Evolutionary conservation across 177 flowering plant species (phyloP).

Genomic region (Vitis hybrid): DNA sequence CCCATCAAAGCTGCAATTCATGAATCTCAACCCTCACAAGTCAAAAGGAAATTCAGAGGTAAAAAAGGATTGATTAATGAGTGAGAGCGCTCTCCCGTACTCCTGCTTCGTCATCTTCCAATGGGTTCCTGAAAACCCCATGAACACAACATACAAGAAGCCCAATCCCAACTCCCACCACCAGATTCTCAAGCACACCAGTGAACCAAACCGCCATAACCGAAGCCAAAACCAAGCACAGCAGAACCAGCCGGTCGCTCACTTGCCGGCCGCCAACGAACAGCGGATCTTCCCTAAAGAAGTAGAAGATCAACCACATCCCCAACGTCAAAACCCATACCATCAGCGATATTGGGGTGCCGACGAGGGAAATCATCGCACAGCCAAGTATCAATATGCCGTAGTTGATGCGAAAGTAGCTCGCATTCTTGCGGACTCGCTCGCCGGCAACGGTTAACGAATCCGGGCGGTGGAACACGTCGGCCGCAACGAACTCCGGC

Average conservation of each 20-base stretch:
- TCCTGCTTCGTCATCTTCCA: slow-evolving; percentile 41
- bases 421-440: slow-evolving; percentile 30
- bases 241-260: slow-evolving; percentile 28
- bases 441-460: slow-evolving; percentile 23
- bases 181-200: slow-evolving; percentile 21
- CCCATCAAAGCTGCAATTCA: no score
- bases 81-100: slow-evolving; percentile 32
- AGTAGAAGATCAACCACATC: slow-evolving; percentile 37
- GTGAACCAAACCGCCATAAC: slow-evolving; percentile 21
- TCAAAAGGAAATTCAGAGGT: background rate
- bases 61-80: slow-evolving; percentile 7
- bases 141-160: slow-evolving; percentile 28
- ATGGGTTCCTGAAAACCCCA: slow-evolving; percentile 44
- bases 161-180: slow-evolving; percentile 27
- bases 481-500: slow-evolving; percentile 36
- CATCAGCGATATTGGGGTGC: slow-evolving; percentile 34
- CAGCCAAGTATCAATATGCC: slow-evolving; percentile 23
- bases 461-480: slow-evolving; percentile 28
- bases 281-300: slow-evolving; percentile 49
- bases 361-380: slow-evolving; percentile 32
- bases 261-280: slow-evolving; percentile 28
- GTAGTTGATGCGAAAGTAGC: slow-evolving; percentile 44
- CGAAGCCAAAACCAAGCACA: slow-evolving; percentile 19
- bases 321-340: slow-evolving; percentile 17
- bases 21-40: background rate